These are phyloP conservation scores for Thamnidium elegans DNA, from an alignment of 192 early-diverging fungal species.

Conservation along the genomic window DNA sequence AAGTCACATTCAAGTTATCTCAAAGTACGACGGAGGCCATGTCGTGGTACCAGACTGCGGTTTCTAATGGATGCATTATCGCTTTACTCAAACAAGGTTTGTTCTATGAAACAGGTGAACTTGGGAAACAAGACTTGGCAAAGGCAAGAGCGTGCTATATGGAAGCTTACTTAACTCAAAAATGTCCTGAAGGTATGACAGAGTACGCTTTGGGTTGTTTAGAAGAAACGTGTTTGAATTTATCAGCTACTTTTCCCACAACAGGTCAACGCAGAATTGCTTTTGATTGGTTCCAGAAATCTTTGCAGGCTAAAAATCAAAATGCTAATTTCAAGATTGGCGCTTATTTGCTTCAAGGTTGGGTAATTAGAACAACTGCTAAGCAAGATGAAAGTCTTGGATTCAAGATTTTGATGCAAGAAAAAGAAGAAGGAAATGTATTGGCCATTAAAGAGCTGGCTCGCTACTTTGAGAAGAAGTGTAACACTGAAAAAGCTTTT, in stretches of 20 bases:
- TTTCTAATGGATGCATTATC: too few relatives aligned
- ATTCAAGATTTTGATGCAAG: background rate
- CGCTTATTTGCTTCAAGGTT: background rate
- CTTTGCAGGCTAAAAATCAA: background rate
- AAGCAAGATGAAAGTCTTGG: background rate
- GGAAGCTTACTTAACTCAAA: background rate
- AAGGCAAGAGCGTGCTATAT: background rate
- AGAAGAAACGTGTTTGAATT: background rate
- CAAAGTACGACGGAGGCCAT: background rate
- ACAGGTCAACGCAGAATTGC: background rate
- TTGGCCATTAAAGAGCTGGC: slow-evolving; percentile 1
- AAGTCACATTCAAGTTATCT: background rate
- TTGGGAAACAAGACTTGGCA: background rate
- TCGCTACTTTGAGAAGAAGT: background rate
- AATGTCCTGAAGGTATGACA: background rate
- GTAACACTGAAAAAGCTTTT: background rate
- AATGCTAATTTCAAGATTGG: slow-evolving; percentile 1
- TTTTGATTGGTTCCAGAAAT: background rate
- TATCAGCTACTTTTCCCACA: background rate
- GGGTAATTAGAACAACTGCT: background rate
- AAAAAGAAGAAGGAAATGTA: background rate
- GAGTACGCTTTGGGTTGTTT: slow-evolving; percentile 14
- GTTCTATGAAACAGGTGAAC: background rate
- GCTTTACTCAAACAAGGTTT: slow-evolving; percentile 1
- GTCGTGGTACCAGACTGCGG: background rate